Base-by-base conservation (phyloP, 2,329 filamentous ascomycete species). In the Phialophora macrospora region DNA sequence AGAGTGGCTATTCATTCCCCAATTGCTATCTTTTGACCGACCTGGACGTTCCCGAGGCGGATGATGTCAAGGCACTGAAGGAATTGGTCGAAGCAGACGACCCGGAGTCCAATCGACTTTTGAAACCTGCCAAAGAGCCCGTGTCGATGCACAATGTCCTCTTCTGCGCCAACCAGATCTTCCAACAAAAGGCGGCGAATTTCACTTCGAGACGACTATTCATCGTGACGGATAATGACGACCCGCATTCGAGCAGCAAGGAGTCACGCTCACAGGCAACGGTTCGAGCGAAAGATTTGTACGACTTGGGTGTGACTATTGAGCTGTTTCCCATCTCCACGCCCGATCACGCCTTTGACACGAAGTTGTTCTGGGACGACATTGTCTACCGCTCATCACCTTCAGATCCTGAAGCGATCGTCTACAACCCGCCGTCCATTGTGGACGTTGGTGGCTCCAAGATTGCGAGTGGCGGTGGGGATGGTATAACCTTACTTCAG, bases 151-250 rank as follows among this genome's bases (percentile, higher is more conserved):
- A 91, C 9, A 96, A 93, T 73, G 85, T 99, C 2, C 83, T 99
- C 1, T 97, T 97, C 75, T 96, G 93, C 72, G 94, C 93, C 44
- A 98, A 98, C 71, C 93, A 97, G 74, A 91, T 98, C 59, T 97
- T 99, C 75, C 97, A 93, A 0, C 97, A 92, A 2, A 96, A 91
- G 76, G 93, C 95, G 0, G 88, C 95, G 20, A 98, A 97, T 74
- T 98, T 98, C 76, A 90, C 92, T 3, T 98, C 94, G 5, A 85
- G 94, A 67, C 87, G 95, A 38, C 80, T 99, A n/a, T 99, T 99
- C 78, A 87, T 99, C 69, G 92, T 99, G 63, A 98, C 95, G 0
- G 93, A 98, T 76, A 92, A 96, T 70, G 95, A 98, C 75, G 85
- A 93, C 70, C 95, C 95, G 3, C 91, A 96, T 75, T 80, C 82